phyloP scores from a whole-genome alignment of 495 filamentous ascomycete species.

The Annulohypoxylon moriforme region DNA sequence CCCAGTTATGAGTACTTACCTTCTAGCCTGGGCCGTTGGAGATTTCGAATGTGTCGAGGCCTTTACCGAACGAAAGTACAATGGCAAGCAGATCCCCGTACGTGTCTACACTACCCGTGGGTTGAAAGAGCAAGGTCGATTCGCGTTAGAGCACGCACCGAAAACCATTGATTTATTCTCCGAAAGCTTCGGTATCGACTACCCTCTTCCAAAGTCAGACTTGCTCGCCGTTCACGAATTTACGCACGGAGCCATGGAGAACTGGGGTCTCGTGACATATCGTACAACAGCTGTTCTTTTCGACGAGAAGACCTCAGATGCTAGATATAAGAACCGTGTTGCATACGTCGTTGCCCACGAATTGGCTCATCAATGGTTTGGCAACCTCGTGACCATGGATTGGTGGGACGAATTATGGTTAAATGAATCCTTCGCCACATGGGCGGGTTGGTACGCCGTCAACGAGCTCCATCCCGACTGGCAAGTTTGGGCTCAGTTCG shows the following conservation, averaged over 20 bases:
- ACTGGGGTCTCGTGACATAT: constrained; percentile 98
- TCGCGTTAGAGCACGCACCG: constrained; percentile 86
- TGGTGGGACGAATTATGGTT: constrained; percentile 98
- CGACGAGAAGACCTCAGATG: constrained; percentile 89
- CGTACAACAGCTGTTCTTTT: constrained; percentile 92
- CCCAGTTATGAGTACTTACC: constrained; percentile 97
- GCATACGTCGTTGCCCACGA: constrained; percentile 97
- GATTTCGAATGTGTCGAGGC: constrained; percentile 97
- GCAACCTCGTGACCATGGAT: constrained; percentile 91
- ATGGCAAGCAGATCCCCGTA: constrained; percentile 89
- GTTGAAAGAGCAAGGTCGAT: constrained; percentile 86
- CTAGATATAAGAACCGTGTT: constrained; percentile 86
- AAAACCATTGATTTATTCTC: constrained; percentile 95
- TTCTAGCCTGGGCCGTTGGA: constrained; percentile 94
- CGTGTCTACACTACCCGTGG: constrained; percentile 94
- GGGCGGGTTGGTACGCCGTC: constrained; percentile 95
- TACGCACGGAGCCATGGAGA: constrained; percentile 71
- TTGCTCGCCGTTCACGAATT: constrained; percentile 97
- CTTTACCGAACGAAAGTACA: constrained; percentile 86
- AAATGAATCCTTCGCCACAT: constrained; percentile 97
- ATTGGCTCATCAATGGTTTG: constrained; percentile 98
- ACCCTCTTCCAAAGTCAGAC: constrained; percentile 95
- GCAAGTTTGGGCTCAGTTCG: constrained; percentile 96
- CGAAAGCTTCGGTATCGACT: constrained; percentile 93
- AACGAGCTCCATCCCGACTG: constrained; percentile 94